Evolutionary conservation across 371 early-diverging fungal species (phyloP).

Genomic region (Mortierella sp.): DNA sequence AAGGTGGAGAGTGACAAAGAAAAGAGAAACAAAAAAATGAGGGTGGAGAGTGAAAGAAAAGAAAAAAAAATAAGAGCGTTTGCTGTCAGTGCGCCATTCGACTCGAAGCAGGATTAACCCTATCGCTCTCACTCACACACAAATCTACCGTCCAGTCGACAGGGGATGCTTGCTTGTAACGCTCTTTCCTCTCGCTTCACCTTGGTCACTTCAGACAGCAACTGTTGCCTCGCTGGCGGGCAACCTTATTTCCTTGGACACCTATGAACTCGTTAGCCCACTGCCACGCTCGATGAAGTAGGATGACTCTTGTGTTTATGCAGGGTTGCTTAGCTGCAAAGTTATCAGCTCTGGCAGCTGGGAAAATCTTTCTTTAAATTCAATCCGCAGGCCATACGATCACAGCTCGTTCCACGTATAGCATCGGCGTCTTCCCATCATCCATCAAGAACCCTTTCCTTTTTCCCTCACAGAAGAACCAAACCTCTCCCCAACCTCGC

Average conservation of each 20-base stretch:
- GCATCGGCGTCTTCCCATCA: too few species aligned
- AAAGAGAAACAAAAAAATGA: neutral
- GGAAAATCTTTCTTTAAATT: neutral
- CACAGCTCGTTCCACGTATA: neutral
- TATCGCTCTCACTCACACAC: neutral
- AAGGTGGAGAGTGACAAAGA: neutral
- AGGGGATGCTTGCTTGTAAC: neutral
- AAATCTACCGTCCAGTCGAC: neutral
- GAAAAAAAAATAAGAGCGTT: neutral
- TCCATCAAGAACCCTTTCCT: neutral
- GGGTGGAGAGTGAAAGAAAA: neutral
- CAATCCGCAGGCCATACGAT: neutral
- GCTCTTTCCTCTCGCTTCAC: neutral
- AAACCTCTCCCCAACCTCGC: conserved; percentile 15
- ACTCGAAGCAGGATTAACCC: neutral
- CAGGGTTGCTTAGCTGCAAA: neutral
- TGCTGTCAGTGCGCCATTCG: neutral
- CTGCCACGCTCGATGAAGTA: neutral
- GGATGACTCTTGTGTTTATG: too few species aligned
- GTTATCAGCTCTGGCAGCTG: neutral
- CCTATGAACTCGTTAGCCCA: too few species aligned
- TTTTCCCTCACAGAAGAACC: neutral
- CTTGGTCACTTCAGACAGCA: neutral
- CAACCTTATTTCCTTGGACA: too few species aligned
- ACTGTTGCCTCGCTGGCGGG: neutral